phyloP scores from a whole-genome alignment of 2,329 filamentous ascomycete species.

The Penicillium janthinellum region DNA sequence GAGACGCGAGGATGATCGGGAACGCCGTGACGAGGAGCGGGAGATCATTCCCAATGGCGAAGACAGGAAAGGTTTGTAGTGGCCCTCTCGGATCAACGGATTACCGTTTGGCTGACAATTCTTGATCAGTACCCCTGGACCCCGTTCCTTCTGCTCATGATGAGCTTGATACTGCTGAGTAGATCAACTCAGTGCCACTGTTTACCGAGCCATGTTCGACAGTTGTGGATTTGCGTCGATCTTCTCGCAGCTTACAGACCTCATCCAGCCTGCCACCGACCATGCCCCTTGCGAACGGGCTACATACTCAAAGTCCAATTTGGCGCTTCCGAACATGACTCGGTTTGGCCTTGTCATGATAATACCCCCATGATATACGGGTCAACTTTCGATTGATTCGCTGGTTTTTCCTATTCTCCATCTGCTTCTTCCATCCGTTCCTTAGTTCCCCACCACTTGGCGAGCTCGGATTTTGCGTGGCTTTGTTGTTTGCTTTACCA shows the following conservation, averaged over 20 bases:
- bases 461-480: background rate
- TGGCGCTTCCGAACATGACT: background rate
- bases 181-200: constrained; percentile 36
- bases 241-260: background rate
- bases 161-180: constrained; percentile 93
- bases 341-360: background rate
- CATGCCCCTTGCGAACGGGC: background rate
- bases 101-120: constrained; percentile 16
- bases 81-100: background rate
- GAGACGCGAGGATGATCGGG: constrained; percentile 53
- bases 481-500: background rate
- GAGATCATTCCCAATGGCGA: constrained; percentile 82
- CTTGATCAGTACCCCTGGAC: constrained; percentile 59
- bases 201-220: constrained; percentile 5
- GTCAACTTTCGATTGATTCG: background rate
- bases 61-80: constrained; percentile 78
- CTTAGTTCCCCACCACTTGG: background rate
- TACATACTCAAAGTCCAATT: background rate
- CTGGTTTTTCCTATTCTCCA: background rate
- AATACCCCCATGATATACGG: background rate
- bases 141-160: constrained; percentile 84
- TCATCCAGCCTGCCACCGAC: background rate
- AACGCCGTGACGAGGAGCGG: constrained; percentile 68
- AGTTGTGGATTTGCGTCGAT: background rate
- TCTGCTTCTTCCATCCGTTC: background rate